Conservation (phyloP, 805 yeast species). For the Ogataea angusta region DNA sequence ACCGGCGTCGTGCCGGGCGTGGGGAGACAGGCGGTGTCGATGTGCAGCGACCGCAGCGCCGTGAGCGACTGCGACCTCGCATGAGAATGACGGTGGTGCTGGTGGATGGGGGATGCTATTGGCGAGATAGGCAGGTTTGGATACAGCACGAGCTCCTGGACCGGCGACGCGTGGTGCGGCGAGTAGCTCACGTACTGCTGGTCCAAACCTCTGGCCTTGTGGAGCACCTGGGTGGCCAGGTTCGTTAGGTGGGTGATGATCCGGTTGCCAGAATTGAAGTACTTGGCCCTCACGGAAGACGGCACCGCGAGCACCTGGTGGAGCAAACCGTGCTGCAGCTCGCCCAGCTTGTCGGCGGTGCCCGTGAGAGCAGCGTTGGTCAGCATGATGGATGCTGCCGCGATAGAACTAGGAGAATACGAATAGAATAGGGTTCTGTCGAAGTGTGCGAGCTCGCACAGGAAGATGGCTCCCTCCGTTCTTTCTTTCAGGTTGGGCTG, state of each 20-base stretch:
- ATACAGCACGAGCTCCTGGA: conserved; percentile 22
- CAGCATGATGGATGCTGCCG: conserved; percentile 50
- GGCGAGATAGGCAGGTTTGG: conserved; percentile 29
- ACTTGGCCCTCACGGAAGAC: conserved; percentile 26
- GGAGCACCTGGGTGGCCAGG: conserved; percentile 25
- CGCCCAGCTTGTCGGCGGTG: conserved; percentile 28
- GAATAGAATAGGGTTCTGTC: conserved; percentile 55
- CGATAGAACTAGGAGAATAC: conserved; percentile 42
- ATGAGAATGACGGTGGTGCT: conserved; percentile 16
- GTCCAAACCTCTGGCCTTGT: conserved; percentile 24
- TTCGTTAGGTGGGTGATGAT: conserved; percentile 25
- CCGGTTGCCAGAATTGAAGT: conserved; percentile 18
- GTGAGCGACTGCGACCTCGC: conserved; percentile 26
- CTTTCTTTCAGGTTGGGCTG: conserved; percentile 42
- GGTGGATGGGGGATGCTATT: conserved; percentile 30
- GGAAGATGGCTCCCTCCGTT: conserved; percentile 53
- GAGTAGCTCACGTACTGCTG: conserved; percentile 12
- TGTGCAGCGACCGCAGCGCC: conserved; percentile 20
- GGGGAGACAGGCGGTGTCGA: conserved; percentile 23
- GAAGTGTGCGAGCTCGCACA: conserved; percentile 66
- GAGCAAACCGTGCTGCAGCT: conserved; percentile 28
- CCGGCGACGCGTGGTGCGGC: conserved; percentile 14
- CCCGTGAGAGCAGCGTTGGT: conserved; percentile 44
- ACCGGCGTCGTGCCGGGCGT: conserved; percentile 34
- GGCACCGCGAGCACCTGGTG: conserved; percentile 25